Conservation (phyloP, 2,329 filamentous ascomycete species). For the Botryotinia convoluta region DNA sequence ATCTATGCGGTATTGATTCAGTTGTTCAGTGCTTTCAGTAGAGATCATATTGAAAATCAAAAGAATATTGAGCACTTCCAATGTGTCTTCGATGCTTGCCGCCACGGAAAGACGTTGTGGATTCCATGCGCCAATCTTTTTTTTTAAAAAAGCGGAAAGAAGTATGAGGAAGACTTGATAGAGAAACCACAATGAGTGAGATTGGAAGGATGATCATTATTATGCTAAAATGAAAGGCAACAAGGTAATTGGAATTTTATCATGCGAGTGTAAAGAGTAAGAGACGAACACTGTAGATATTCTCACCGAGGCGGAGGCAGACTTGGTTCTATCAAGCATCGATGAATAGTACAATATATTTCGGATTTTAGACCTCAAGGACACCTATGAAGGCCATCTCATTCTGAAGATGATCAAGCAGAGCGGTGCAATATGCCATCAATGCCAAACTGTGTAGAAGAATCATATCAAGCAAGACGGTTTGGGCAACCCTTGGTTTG, state of each 20-base stretch:
- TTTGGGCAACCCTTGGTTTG: neutral
- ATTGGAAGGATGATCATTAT: neutral
- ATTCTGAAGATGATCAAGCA: neutral
- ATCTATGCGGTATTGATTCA: neutral
- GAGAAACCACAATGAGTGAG: neutral
- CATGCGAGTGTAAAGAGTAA: neutral
- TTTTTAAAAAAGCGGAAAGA: neutral
- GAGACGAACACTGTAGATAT: neutral
- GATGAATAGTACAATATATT: neutral
- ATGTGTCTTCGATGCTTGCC: rapidly evolving
- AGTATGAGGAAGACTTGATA: neutral
- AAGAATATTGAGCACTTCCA: neutral
- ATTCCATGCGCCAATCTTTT: neutral
- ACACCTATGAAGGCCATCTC: neutral
- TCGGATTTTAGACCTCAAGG: neutral
- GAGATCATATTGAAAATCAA: neutral
- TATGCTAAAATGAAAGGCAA: rapidly evolving
- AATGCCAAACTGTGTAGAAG: neutral
- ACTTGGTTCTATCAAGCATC: neutral
- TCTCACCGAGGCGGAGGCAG: neutral
- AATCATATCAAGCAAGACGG: neutral
- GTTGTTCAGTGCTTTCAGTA: rapidly evolving
- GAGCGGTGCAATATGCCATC: neutral
- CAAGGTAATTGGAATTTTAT: rapidly evolving
- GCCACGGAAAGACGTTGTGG: neutral